These are phyloP conservation scores for Cephaloascus albidus DNA, from an alignment of 805 yeast species.

Conservation along the genomic window DNA sequence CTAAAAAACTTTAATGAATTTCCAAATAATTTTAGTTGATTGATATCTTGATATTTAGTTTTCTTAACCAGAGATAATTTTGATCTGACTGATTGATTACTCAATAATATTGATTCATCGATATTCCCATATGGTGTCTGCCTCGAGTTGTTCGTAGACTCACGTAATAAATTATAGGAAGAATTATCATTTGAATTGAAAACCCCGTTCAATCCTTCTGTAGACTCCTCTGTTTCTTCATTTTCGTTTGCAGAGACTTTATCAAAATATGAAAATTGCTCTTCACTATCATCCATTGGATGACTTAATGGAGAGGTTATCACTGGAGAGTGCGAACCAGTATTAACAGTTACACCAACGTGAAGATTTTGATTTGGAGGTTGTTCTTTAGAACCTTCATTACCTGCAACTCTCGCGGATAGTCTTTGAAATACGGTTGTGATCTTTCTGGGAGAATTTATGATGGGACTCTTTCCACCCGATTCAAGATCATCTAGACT, in stretches of 20 bases:
- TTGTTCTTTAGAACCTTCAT: neutral
- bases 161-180: neutral
- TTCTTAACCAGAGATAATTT: too few relatives aligned
- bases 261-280: neutral
- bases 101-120: neutral
- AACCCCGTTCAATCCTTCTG: neutral
- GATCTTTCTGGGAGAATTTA: constrained; percentile 11
- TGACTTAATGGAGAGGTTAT: neutral
- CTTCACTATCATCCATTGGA: neutral
- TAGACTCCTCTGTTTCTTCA: constrained; percentile 1
- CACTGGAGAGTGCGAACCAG: neutral
- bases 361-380: neutral
- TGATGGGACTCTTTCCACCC: neutral
- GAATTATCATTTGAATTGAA: neutral
- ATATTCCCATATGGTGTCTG: too few relatives aligned
- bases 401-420: constrained; percentile 26
- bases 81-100: neutral
- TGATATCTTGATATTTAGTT: neutral
- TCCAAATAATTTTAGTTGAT: constrained; percentile 15
- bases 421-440: constrained; percentile 16
- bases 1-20: constrained; percentile 21
- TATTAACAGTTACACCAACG: too few relatives aligned
- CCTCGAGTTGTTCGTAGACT: neutral
- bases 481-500: neutral
- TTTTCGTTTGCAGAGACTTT: neutral